Conservation (phyloP, 2,329 filamentous ascomycete genomes). For the Podosphaera fusca region DNA sequence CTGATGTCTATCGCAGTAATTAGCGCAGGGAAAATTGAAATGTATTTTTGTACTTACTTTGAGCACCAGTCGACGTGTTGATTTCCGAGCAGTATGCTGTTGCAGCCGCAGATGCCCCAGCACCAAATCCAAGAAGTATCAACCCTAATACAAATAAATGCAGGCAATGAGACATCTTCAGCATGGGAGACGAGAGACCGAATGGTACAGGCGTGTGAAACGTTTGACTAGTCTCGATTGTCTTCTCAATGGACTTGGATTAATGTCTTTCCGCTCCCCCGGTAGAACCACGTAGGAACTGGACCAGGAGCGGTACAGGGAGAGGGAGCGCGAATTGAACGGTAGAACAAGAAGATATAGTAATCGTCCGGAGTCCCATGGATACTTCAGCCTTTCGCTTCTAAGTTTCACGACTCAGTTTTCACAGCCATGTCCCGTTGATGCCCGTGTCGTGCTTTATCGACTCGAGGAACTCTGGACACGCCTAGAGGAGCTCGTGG, state of each 20-base stretch:
- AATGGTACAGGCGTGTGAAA: background rate
- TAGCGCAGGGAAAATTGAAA: background rate
- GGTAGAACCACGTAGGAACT: background rate
- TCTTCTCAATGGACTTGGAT: background rate
- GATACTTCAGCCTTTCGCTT: background rate
- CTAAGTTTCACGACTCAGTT: background rate
- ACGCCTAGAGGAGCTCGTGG: too few species aligned
- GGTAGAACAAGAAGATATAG: background rate
- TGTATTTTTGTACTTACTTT: constrained; percentile 19
- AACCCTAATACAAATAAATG: constrained; percentile 6
- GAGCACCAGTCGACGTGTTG: constrained; percentile 22
- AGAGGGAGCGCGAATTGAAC: background rate
- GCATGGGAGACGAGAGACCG: background rate
- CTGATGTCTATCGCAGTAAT: constrained; percentile 23
- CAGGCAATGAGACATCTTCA: background rate
- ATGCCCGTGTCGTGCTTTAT: background rate
- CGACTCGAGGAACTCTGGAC: background rate
- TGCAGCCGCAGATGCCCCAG: constrained; percentile 5
- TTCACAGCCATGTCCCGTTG: background rate
- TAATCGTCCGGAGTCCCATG: background rate
- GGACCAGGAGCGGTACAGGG: background rate
- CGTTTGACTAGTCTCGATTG: background rate
- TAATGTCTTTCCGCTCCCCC: background rate
- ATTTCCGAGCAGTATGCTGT: constrained; percentile 22
- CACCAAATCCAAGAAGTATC: constrained; percentile 3